Base-by-base conservation (phyloP, 805 yeast species). In the Candida endomychidarum region DNA sequence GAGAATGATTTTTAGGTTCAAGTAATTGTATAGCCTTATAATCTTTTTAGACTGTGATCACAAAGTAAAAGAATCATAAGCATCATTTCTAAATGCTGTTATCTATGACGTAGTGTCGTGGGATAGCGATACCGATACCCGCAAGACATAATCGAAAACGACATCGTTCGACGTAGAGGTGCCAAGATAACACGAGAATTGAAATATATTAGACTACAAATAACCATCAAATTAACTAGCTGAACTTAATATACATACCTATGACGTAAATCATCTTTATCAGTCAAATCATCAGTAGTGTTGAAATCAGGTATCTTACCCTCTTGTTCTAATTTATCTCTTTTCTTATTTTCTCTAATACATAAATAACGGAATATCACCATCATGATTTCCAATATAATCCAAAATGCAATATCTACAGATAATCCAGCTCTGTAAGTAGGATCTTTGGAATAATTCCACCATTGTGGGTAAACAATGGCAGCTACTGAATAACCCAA, bases 401-500 rank as follows among this genome's bases (percentile, higher is more conserved):
- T 15, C 33, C 33, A 29, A 29, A 51, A 52, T 37, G 65, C 60
- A 12, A 52, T 69, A 32, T 64, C 23, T 19, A 72, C 65, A 30
- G 69, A 56, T 21, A 58, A 61, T 42, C 64, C 65, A 16, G 72
- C 79, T 24, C 64, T 50, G 47, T 72, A 75, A 4, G 46, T 39
- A 15, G 79, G 78, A 2, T 77, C 75, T 47, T 77, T 72, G 2
- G 41, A 41, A 0, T 56, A 55, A 29, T 58, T 55, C 49, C 75
- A 76, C 4, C 77, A 62, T 45, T 74, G 79, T 1, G 83, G 82
- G 3, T 82, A 83, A 35, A 69, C 59, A 31, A 75, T 58, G 50
- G 77, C 78, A 20, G 83, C 83, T 8, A 65, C 72, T 52, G 78
- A 72, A 57, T 70, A 77, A 4, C 73, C 75, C 35, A 77, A 50